Evolutionary conservation across 2,329 filamentous ascomycete species (phyloP), one percentile per base, ranked within the genome.

Genomic region (Grosmannia penicillata): DNA sequence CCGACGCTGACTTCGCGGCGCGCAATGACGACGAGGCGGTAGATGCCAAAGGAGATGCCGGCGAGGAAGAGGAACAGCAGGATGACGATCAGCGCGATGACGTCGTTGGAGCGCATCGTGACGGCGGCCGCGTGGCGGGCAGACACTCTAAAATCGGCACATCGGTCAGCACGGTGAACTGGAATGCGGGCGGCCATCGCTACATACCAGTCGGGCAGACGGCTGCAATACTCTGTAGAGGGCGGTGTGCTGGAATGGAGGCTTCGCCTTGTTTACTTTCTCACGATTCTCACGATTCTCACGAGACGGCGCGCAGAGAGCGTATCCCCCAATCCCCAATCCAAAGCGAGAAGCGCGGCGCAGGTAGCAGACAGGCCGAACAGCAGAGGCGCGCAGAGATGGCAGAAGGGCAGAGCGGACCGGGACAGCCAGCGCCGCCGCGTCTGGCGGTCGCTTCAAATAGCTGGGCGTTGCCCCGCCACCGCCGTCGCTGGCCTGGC

Each of bases 11-110:
- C 58, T 40, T 58, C 57, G 36, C 49, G 49, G 29, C 69, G 58
- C 17, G 66, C 71, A 22, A 65, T 56, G 47, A 65, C 63, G 36
- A 78, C 73, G 8, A 78, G 58, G 42, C 66, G 63, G 59, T 72
- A 78, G 55, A 78, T 78, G 44, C 71, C 75, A 49, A 77, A 77
- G 8, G 70, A 66, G 39, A 78, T 71, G 42, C 61, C 58, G 38
- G 72, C 71, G 34, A 79, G 66, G 35, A 78, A 58, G 51, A 74
- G 54, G 59, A 79, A 78, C 48, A 79, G 66, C 40, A 79, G 55
- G 55, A 79, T 78, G 57, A 79, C 70, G 53, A 79, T 78, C 55
- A 79, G 64, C 49, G 75, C 75, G 56, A 79, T 78, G 51, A 72
- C 70, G 57, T 78, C 68, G 68, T 79, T 79, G 60, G 68, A 59